Conservation (phyloP, 2,329 filamentous ascomycete genomes). For the Cordyceps farinosa region DNA sequence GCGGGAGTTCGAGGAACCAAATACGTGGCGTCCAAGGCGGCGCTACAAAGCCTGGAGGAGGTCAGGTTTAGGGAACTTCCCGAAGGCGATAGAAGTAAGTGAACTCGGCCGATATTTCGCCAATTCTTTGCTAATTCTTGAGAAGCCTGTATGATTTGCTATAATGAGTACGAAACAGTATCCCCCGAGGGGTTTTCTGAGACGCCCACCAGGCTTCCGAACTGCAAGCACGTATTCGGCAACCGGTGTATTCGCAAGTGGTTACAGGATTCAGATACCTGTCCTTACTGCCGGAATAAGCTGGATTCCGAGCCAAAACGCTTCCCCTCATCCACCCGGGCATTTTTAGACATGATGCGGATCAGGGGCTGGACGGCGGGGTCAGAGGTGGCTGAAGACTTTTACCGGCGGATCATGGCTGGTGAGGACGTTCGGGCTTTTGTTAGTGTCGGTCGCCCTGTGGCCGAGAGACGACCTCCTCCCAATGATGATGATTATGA, state of each 20-base stretch:
- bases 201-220: slow-evolving; percentile 54
- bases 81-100: slow-evolving; percentile 47
- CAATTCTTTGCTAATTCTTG: background rate
- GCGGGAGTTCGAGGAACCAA: slow-evolving; percentile 26
- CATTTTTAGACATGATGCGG: slow-evolving; percentile 33
- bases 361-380: slow-evolving; percentile 21
- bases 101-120: slow-evolving; percentile 8
- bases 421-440: background rate
- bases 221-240: slow-evolving; percentile 62
- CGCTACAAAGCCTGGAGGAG: slow-evolving; percentile 44
- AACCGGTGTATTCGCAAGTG: slow-evolving; percentile 63
- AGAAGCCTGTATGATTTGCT: slow-evolving; percentile 60
- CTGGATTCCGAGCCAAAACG: slow-evolving; percentile 47
- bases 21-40: slow-evolving; percentile 45
- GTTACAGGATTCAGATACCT: slow-evolving; percentile 60
- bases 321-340: slow-evolving; percentile 21
- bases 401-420: slow-evolving; percentile 4
- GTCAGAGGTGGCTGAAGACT: slow-evolving; percentile 5
- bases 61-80: slow-evolving; percentile 44
- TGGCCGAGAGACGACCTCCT: background rate
- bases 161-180: slow-evolving; percentile 56
- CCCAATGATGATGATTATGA: background rate
- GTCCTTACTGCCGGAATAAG: slow-evolving; percentile 62
- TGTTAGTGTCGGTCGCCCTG: background rate
- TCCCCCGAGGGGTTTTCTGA: slow-evolving; percentile 58